Evolutionary conservation across 495 filamentous ascomycete genomes (phyloP).

Genomic region (Xeromyces bisporus): DNA sequence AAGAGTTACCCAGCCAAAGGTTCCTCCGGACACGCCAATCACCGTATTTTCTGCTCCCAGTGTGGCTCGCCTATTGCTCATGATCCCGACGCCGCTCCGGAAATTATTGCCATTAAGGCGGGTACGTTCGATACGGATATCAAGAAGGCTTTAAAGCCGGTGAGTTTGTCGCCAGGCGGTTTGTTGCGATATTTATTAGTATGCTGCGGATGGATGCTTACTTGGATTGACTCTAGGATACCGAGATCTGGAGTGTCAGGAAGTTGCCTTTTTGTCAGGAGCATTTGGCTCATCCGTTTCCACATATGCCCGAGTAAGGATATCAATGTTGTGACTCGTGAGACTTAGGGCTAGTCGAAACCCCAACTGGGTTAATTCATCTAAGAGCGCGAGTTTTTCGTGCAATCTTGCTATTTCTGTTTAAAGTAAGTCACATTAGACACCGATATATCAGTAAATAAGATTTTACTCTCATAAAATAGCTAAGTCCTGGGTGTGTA

Average conservation of each 20-base stretch:
- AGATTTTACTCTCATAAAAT: too few species aligned
- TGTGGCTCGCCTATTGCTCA: slow-evolving; percentile 56
- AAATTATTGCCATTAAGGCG: slow-evolving; percentile 53
- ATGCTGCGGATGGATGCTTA: neutral
- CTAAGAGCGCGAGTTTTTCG: too few species aligned
- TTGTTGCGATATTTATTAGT: neutral
- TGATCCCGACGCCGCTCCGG: slow-evolving; percentile 47
- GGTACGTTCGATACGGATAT: slow-evolving; percentile 43
- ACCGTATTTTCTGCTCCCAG: slow-evolving; percentile 51
- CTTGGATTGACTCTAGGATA: too few species aligned
- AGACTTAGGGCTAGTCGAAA: too few species aligned
- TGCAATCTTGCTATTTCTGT: too few species aligned
- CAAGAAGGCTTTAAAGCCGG: slow-evolving; percentile 52
- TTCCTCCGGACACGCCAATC: slow-evolving; percentile 39
- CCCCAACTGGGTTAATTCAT: too few species aligned
- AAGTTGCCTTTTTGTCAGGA: slow-evolving; percentile 57
- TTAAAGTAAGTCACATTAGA: too few species aligned
- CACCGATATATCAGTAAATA: too few species aligned
- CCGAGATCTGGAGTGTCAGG: slow-evolving; percentile 50
- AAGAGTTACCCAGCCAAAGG: slow-evolving; percentile 43
- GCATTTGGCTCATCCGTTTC: slow-evolving; percentile 39
- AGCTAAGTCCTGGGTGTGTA: too few species aligned
- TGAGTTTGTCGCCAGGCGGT: too few species aligned
- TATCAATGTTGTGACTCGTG: too few species aligned
- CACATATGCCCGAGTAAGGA: slow-evolving; percentile 46